phyloP scores from a whole-genome alignment of 495 filamentous ascomycete species.

The Tuber borchii region DNA sequence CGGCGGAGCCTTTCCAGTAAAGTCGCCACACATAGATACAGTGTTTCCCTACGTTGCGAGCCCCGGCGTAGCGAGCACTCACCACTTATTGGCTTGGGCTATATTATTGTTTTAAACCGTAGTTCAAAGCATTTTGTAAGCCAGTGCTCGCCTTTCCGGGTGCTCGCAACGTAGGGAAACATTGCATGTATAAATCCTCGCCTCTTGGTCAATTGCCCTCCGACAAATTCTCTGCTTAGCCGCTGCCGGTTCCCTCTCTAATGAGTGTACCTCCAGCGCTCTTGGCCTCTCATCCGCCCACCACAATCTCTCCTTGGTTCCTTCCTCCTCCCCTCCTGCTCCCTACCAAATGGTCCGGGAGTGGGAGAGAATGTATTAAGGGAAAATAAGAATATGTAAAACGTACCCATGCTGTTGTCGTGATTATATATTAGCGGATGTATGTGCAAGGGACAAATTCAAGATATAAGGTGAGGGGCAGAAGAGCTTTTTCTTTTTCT shows the following conservation, averaged over 20 bases:
- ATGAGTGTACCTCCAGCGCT: not conserved
- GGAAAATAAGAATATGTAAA: constrained; percentile 39
- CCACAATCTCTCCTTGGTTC: constrained; percentile 13
- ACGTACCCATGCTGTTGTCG: constrained; percentile 52
- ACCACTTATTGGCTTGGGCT: too few relatives aligned
- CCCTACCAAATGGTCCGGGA: constrained; percentile 7
- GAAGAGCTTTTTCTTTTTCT: not conserved
- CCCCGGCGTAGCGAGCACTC: too few relatives aligned
- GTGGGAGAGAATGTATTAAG: constrained; percentile 44
- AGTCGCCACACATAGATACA: constrained; percentile 3
- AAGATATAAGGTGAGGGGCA: not conserved
- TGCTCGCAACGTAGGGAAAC: too few relatives aligned
- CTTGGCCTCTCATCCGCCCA: constrained; percentile 11
- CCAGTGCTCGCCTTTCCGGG: too few relatives aligned
- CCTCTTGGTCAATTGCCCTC: not conserved
- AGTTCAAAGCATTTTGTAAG: too few relatives aligned
- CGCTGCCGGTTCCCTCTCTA: not conserved
- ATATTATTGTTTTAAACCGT: too few relatives aligned
- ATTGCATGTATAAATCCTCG: not conserved
- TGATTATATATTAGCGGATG: constrained; percentile 20
- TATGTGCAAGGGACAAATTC: constrained; percentile 7
- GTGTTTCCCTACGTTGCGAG: too few relatives aligned
- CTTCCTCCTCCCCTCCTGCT: constrained; percentile 14
- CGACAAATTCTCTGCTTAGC: constrained; percentile 8
- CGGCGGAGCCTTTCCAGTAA: constrained; percentile 6